Percentiles rank a stretch among this genome's conserved stretches.
phyloP scores from a whole-genome alignment of 768 basidiomycete genomes.

The Agrocybe praecox region DNA sequence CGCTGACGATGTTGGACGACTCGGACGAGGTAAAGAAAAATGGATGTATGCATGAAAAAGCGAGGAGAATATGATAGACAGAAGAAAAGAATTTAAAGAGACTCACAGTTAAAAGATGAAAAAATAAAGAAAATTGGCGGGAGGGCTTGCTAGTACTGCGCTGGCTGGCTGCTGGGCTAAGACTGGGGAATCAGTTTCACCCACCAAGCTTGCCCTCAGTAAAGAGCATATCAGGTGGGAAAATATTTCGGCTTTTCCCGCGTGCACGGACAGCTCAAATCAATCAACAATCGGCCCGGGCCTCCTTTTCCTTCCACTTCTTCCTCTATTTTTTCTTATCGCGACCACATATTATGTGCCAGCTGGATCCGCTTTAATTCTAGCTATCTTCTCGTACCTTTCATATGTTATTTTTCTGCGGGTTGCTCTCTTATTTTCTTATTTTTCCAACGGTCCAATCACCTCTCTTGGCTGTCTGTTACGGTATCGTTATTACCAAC shows the following conservation, averaged over 20 bases:
- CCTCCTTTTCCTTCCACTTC: neutral
- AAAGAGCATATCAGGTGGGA: conserved; percentile 25
- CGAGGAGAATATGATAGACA: conserved; percentile 5
- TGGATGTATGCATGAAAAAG: conserved; percentile 8
- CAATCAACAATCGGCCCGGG: conserved; percentile 22
- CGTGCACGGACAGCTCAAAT: conserved; percentile 24
- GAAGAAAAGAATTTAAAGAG: conserved; percentile 11
- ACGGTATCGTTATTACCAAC: no score
- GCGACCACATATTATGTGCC: neutral
- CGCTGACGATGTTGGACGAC: conserved; percentile 14
- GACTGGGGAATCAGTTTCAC: conserved; percentile 22
- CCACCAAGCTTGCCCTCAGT: conserved; percentile 15
- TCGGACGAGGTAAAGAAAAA: conserved; percentile 12
- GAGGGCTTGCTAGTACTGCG: conserved; percentile 23
- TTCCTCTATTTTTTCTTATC: neutral
- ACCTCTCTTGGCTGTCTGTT: no score
- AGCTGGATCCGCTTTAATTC: neutral
- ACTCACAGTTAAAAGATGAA: conserved; percentile 18
- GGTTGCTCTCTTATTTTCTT: no score
- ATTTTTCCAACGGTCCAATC: no score
- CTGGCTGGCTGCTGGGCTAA: conserved; percentile 25
- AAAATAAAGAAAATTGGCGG: conserved; percentile 20
- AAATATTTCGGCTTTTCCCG: conserved; percentile 23
- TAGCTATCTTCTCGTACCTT: neutral
- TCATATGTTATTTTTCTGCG: neutral